Base-by-base conservation (phyloP, 2,329 filamentous ascomycete species). In the Penicillium expansum region DNA sequence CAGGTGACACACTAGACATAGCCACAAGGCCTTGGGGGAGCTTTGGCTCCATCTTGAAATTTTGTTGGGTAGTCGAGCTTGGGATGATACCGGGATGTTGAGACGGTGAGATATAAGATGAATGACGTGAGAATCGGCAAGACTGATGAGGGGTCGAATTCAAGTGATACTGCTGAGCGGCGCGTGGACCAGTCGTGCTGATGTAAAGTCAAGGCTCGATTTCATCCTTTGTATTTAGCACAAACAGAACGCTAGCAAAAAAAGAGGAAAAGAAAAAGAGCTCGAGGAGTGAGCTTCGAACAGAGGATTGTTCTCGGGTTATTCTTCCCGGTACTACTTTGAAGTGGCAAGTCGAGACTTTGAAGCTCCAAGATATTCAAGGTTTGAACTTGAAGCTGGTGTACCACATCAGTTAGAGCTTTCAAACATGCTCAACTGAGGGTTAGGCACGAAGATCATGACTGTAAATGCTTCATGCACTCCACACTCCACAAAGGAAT, bases 11-110 rank as follows among this genome's bases (percentile, higher is more conserved):
- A 44, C 70, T 67, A 29, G 73, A 74, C 45, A 74, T 75, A 45
- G 72, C 72, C 51, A 81, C 69, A 61, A 80, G 70, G 38, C 75
- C 75, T 65, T 72, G 64, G 43, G 78, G 73, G 35, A 79, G 67
- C 59, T 62, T 68, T 59, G 68, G 65, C 29, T 73, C 69, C 76
- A 79, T 79, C 30, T 38, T 57, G 49, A 8, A 10, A 10, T 35
- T 5, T 3, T 20, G 8, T 32, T 43, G 4, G 27, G 10, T 29
- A 13, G 11, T n/a, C 22, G 44, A 10, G 13, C 13, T 32, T 35
- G 20, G 18, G 37, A 45, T 20, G 33, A 35, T 33, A 22, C 33
- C 18, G 18, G 22, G n/a, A 18, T 11, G 4, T 6, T 24, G 13
- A 35, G 1, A 38, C 7, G 7, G 4, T 20, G 16, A 42, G 18